A percentile compares a stretch with the other conserved stretches of the same genome.
Conservation (phyloP, 192 early-diverging fungal species). For the Gorgonomyces haynaldii region DNA sequence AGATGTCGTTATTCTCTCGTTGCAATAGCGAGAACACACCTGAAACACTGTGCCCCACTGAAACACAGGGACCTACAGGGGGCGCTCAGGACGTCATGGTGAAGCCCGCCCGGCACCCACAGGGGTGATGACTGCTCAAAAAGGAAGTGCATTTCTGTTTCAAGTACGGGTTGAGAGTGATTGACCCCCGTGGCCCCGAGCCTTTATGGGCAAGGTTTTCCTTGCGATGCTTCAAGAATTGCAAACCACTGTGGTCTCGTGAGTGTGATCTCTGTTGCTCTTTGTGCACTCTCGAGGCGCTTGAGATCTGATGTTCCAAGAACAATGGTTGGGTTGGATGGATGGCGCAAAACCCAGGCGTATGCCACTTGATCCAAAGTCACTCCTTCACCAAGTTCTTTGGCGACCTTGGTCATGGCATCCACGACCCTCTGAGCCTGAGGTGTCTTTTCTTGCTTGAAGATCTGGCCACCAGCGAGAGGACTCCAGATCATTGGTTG, state of each 20-base stretch:
- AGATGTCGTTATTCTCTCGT: too few species aligned
- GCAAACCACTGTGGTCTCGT: slow-evolving; percentile 16
- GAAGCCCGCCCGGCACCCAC: too few species aligned
- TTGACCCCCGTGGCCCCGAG: too few species aligned
- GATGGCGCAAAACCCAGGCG: slow-evolving; percentile 28
- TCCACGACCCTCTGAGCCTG: slow-evolving; percentile 13
- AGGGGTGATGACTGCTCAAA: too few species aligned
- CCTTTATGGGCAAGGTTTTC: background rate
- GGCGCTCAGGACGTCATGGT: too few species aligned
- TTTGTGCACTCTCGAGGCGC: slow-evolving; percentile 10
- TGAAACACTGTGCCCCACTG: too few species aligned
- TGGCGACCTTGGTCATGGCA: slow-evolving; percentile 15
- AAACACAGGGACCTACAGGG: too few species aligned
- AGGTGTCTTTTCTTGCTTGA: slow-evolving; percentile 7
- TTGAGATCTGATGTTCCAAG: slow-evolving; percentile 27
- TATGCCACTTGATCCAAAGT: slow-evolving; percentile 33
- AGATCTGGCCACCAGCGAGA: slow-evolving; percentile 21
- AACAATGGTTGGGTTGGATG: slow-evolving; percentile 16
- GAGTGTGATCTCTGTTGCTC: slow-evolving; percentile 1
- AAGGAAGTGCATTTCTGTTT: too few species aligned
- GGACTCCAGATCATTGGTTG: slow-evolving; percentile 30
- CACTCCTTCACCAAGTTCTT: slow-evolving; percentile 12
- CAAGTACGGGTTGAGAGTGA: too few species aligned
- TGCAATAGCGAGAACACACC: too few species aligned
- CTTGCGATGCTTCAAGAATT: slow-evolving; percentile 11